A percentile compares a stretch with the other conserved stretches of the same genome.
These are phyloP conservation scores for Talaromyces piceae DNA, from an alignment of 2,329 filamentous ascomycete species.

Conservation along the genomic window DNA sequence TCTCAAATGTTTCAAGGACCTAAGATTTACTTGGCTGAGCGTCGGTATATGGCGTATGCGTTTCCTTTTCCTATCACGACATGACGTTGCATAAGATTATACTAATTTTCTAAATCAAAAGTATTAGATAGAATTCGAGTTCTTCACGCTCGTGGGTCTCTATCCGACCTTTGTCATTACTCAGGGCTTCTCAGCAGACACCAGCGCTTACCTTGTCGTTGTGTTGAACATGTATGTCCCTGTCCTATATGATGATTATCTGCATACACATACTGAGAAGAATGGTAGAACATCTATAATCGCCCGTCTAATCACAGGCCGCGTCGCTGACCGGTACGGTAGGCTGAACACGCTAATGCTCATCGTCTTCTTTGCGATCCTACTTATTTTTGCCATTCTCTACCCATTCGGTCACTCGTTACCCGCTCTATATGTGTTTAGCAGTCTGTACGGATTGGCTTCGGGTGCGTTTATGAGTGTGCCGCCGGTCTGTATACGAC, in stretches of 20 bases:
- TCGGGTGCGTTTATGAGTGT: constrained; percentile 43
- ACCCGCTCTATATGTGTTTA: constrained; percentile 35
- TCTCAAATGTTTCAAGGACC: constrained; percentile 37
- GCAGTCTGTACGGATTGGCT: constrained; percentile 40
- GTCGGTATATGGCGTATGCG: constrained; percentile 38
- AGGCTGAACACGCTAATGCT: constrained; percentile 40
- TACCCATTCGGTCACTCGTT: constrained; percentile 38
- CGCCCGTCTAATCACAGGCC: constrained; percentile 39
- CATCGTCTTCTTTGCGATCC: constrained; percentile 26
- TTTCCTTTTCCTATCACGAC: neutral
- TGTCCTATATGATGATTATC: no score
- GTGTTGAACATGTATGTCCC: constrained; percentile 31
- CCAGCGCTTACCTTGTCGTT: constrained; percentile 34
- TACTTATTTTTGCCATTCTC: constrained; percentile 39
- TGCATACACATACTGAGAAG: neutral
- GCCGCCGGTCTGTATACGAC: constrained; percentile 40
- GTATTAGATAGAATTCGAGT: constrained; percentile 24
- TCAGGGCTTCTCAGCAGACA: constrained; percentile 17
- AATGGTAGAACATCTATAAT: constrained; percentile 31
- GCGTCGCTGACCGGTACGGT: constrained; percentile 38
- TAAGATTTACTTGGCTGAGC: constrained; percentile 38
- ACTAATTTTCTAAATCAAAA: constrained; percentile 10
- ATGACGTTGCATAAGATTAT: neutral
- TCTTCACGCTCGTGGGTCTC: constrained; percentile 35
- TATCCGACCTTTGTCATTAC: constrained; percentile 37